phyloP scores from a whole-genome alignment of 2,329 filamentous ascomycete genomes.

The Aspergillus sergii region DNA sequence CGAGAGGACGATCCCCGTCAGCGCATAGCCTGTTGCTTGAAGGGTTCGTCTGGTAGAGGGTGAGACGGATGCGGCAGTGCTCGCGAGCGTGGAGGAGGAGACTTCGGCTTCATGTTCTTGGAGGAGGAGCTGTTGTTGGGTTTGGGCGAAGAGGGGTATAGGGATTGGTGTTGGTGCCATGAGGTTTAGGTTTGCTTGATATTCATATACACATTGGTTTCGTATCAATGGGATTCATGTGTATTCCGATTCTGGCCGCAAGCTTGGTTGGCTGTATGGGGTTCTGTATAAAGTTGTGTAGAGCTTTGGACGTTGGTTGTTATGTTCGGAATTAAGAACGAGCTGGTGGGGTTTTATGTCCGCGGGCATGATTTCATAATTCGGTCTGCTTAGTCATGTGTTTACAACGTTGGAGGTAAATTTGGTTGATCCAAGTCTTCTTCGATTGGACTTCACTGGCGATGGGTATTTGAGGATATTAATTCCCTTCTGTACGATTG shows the following conservation, averaged over 20 bases:
- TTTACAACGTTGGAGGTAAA: neutral
- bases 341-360: constrained; percentile 3
- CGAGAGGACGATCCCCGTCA: constrained; percentile 62
- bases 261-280: neutral
- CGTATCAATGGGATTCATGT: neutral
- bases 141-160: constrained; percentile 45
- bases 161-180: constrained; percentile 28
- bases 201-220: neutral
- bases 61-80: constrained; percentile 42
- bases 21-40: constrained; percentile 44
- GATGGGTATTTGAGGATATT: neutral
- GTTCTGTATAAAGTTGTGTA: neutral
- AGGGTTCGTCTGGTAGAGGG: constrained; percentile 47
- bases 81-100: constrained; percentile 45
- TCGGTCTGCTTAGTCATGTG: neutral
- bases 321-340: constrained; percentile 2
- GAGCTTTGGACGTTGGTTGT: neutral
- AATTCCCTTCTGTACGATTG: neutral
- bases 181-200: too few species aligned
- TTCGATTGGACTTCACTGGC: neutral
- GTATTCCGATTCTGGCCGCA: neutral
- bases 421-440: neutral
- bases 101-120: constrained; percentile 49
- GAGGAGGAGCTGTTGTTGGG: constrained; percentile 45
- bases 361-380: neutral